Conservation (phyloP, 805 yeast species). For the Lipomyces yamadae region DNA sequence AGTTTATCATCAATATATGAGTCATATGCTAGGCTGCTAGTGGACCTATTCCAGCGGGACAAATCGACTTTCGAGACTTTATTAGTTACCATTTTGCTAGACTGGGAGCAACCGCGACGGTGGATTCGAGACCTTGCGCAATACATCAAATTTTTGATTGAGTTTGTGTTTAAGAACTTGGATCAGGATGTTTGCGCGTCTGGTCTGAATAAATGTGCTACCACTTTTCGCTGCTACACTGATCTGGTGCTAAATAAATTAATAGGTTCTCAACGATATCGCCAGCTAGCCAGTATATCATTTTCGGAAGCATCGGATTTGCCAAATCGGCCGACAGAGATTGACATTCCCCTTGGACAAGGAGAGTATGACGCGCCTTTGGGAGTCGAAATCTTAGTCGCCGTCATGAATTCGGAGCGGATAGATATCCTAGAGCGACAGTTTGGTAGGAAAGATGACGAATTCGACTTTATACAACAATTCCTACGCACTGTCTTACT, state of each 20-base stretch:
- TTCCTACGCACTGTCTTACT: slow-evolving; percentile 41
- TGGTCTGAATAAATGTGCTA: slow-evolving; percentile 27
- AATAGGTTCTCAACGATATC: slow-evolving; percentile 37
- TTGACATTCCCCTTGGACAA: slow-evolving; percentile 42
- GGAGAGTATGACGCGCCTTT: slow-evolving; percentile 43
- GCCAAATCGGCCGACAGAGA: slow-evolving; percentile 13
- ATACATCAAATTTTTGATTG: slow-evolving; percentile 21
- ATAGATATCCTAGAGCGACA: slow-evolving; percentile 35
- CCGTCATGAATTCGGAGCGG: slow-evolving; percentile 37
- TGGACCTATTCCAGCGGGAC: slow-evolving; percentile 16
- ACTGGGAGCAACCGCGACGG: slow-evolving; percentile 33
- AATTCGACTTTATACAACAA: slow-evolving; percentile 43
- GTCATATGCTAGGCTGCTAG: slow-evolving; percentile 20
- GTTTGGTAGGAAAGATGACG: slow-evolving; percentile 40
- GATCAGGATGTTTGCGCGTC: slow-evolving; percentile 30
- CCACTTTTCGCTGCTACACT: background rate
- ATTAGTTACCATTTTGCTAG: slow-evolving; percentile 25
- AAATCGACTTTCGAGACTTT: slow-evolving; percentile 15
- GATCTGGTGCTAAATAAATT: background rate
- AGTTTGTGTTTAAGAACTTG: slow-evolving; percentile 14
- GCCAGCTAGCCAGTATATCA: slow-evolving; percentile 29
- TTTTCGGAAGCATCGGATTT: slow-evolving; percentile 26
- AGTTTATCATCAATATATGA: slow-evolving; percentile 17
- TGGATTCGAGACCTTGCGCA: slow-evolving; percentile 32
- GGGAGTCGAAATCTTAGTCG: slow-evolving; percentile 41